phyloP scores from a whole-genome alignment of 495 filamentous ascomycete genomes.

The Tuber microsphaerosporum region DNA sequence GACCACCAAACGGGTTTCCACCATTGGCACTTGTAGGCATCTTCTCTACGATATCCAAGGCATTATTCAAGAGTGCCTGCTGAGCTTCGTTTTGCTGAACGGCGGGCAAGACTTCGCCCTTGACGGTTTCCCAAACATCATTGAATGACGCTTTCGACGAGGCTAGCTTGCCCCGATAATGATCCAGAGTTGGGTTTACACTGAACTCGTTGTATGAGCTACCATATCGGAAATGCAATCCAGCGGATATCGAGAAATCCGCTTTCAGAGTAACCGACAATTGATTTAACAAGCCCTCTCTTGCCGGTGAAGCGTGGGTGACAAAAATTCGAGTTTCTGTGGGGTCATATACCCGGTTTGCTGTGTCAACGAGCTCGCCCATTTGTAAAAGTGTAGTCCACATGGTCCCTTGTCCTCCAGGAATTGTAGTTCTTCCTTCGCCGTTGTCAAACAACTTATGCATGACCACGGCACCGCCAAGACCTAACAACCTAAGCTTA shows the following conservation, averaged over 20 bases:
- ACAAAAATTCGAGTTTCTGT: slow-evolving; percentile 97
- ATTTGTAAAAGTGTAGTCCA: slow-evolving; percentile 98
- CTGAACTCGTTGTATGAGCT: slow-evolving; percentile 99
- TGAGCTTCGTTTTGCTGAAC: slow-evolving; percentile 89
- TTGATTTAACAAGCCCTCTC: slow-evolving; percentile 95
- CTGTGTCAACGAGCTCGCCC: slow-evolving; percentile 96
- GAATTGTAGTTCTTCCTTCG: slow-evolving; percentile 94
- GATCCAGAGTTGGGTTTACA: slow-evolving; percentile 94
- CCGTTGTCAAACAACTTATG: slow-evolving; percentile 99
- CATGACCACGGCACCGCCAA: slow-evolving; percentile 98
- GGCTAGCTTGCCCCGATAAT: slow-evolving; percentile 98
- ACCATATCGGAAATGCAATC: slow-evolving; percentile 96
- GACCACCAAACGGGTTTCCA: slow-evolving; percentile 91
- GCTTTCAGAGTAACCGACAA: slow-evolving; percentile 96
- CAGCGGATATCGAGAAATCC: slow-evolving; percentile 96
- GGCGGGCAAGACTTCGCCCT: slow-evolving; percentile 84
- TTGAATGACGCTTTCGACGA: slow-evolving; percentile 98
- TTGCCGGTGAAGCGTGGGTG: slow-evolving; percentile 92
- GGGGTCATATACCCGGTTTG: slow-evolving; percentile 95
- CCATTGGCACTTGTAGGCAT: slow-evolving; percentile 93
- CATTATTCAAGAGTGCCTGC: slow-evolving; percentile 80
- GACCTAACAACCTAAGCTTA: slow-evolving; percentile 85
- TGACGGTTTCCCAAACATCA: slow-evolving; percentile 99
- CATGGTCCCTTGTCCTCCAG: slow-evolving; percentile 98
- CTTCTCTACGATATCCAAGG: slow-evolving; percentile 81